These are phyloP conservation scores for Kazachstania kunashirensis DNA, from an alignment of 805 yeast species.

Conservation along the genomic window DNA sequence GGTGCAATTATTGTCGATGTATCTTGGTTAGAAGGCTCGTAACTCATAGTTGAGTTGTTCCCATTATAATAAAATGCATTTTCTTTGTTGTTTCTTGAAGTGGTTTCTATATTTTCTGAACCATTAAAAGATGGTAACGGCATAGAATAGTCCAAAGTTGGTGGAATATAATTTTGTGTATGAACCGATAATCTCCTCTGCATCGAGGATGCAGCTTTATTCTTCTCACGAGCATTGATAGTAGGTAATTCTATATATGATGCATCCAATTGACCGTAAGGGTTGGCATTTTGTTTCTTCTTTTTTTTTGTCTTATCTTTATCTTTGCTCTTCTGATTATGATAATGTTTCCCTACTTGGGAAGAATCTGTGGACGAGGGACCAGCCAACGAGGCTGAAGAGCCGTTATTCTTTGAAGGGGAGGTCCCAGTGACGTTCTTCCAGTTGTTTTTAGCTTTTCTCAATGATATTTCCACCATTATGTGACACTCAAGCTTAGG, in stretches of 20 bases:
- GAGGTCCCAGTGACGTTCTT: constrained; percentile 11
- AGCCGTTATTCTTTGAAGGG: constrained; percentile 7
- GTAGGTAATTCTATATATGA: constrained; percentile 22
- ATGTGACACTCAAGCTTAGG: too few species aligned
- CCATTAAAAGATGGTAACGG: constrained; percentile 17
- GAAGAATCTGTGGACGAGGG: neutral
- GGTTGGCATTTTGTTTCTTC: constrained; percentile 7
- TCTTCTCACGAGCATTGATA: constrained; percentile 30
- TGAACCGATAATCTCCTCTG: constrained; percentile 38
- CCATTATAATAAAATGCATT: too few species aligned
- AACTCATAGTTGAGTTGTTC: constrained; percentile 1
- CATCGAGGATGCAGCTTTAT: constrained; percentile 34
- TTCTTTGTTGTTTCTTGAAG: neutral
- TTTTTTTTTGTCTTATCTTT: constrained; percentile 6
- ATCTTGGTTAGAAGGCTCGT: neutral
- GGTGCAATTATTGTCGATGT: neutral
- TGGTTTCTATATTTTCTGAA: neutral
- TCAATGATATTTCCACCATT: constrained; percentile 30
- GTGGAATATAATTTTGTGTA: constrained; percentile 24
- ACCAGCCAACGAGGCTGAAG: neutral
- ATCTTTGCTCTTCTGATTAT: neutral
- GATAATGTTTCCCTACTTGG: neutral
- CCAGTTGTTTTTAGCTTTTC: constrained; percentile 27
- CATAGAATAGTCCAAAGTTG: constrained; percentile 22
- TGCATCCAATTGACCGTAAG: constrained; percentile 5